Base-by-base conservation (phyloP, 768 basidiomycete genomes). In the Leccinum disarticulatum region DNA sequence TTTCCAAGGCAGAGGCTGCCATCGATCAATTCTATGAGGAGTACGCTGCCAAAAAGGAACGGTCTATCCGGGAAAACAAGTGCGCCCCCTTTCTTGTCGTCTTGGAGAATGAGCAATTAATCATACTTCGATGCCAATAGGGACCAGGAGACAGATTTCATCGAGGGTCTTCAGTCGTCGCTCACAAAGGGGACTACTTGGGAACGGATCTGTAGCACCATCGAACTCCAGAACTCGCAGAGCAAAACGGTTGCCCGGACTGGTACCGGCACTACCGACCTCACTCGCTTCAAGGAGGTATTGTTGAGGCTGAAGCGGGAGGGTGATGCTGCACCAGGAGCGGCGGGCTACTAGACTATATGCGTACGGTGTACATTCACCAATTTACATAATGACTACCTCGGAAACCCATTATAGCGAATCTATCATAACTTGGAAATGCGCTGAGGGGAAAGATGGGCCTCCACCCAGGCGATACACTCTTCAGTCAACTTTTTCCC, bases 21-120 rank as follows among this genome's bases (percentile, higher is more conserved):
- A 94, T 96, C 62, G 93, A 95, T 75, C 86, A 90, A 64, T 95
- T 95, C 73, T 95, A 95, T 68, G 90, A 91, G 70, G 83, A 88
- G 54, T 94, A 98, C 71, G 83, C 91, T 36, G 80, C 81, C 60
- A 91, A 92, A 80, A 96, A 95, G 77, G 92, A 95, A 77, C 84
- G 84, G 72, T 87, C 87, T 64, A 97, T 99, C 66, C 81, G 90
- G 50, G 89, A 95, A 74, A 99, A 98, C 83, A 98, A 99, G 96
- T 97, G 27, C 35, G 57, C 59, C 28, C 1, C 41, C 38, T 56
- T 46, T 50, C 25, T 33, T 2, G 30, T 36, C 36, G 27, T 36
- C 35, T 55, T 61, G 52, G 1, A 3, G 41, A 19, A 33, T 6
- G 13, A 38, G 51, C n/a, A 22, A 41, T n/a, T 64, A 35, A 66